Evolutionary conservation across 2,329 filamentous ascomycete species (phyloP), one percentile per base, ranked within the genome.

Genomic region (Botrytis byssoidea): DNA sequence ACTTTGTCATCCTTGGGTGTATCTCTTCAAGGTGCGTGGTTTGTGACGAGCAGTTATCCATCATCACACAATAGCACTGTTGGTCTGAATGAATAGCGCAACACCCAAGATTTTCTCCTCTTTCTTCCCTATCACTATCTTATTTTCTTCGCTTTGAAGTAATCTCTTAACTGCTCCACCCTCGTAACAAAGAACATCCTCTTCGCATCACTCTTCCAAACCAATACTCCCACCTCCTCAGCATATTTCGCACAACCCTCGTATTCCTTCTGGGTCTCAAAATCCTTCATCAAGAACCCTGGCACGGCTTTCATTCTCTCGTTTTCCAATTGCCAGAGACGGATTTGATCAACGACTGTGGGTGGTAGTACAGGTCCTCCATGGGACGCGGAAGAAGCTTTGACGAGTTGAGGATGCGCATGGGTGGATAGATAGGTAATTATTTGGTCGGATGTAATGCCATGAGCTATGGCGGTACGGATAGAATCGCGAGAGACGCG

Each of bases 291-390:
- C 42, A 98, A 82, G 81, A 94, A 98, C 0, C 96, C 96, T 0
- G 88, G 85, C 8, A 90, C 94, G 1, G 93, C 90, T 82, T 92
- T 93, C 89, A 99, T 97, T 69, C 96, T 89, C 84, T 99, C 96
- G 76, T 95, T 94, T 83, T 99, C 96, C 70, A 98, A 90, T 85
- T 99, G 95, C 96, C 96, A 99, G 32, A 99, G 89, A 3, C 95
- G 89, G 79, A 99, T 98, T 85, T 99, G 96, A 83, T 99, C 96
- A 76, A 98, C 93, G 25, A 99, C 96, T 0, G 97, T 98, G 0
- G 96, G 95, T 1, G 97, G 96, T 2, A 99, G 87, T 25, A 97
- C 89, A 2, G 95, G 92, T 4, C 76, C 77, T 29, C 75, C 77
- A n/a, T 77, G 77, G 14, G 76, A 74, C 14, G 76, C 75, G 0